These are phyloP conservation scores for Aschersonia sp. DNA, from an alignment of 2,329 filamentous ascomycete species.

Conservation along the genomic window DNA sequence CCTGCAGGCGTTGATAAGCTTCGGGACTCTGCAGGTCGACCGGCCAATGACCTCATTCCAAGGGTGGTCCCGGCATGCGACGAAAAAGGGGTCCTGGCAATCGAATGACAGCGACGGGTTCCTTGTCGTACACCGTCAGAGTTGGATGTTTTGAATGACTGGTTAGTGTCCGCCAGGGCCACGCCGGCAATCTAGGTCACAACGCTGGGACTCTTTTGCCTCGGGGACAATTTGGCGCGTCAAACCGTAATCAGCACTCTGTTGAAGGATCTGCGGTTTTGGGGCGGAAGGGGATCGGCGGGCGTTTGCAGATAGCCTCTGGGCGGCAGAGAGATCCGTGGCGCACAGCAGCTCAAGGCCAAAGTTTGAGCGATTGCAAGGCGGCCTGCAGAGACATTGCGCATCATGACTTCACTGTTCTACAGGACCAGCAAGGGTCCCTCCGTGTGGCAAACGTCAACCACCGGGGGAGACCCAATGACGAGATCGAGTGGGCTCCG, in stretches of 20 bases:
- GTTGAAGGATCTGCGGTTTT: too few species aligned
- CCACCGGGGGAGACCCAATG: background rate
- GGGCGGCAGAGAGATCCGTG: background rate
- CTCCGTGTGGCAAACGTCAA: background rate
- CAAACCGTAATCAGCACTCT: too few species aligned
- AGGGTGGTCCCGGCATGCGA: background rate
- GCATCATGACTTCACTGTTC: constrained; percentile 1
- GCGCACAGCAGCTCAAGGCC: background rate
- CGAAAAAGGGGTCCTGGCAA: background rate
- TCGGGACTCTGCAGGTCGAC: background rate
- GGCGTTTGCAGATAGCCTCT: too few species aligned
- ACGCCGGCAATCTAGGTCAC: too few species aligned
- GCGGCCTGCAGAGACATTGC: background rate
- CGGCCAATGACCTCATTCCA: constrained; percentile 3
- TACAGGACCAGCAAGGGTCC: background rate
- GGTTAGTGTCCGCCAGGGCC: too few species aligned
- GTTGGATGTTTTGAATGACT: too few species aligned
- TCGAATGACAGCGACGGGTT: too few species aligned
- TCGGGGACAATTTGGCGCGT: too few species aligned
- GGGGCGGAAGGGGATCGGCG: too few species aligned
- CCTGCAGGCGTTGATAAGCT: background rate
- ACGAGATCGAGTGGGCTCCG: background rate
- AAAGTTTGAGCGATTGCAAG: too few species aligned
- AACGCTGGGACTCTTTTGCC: too few species aligned
- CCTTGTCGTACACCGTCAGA: too few species aligned